Evolutionary conservation across 768 basidiomycete genomes (phyloP).

Genomic region (Lactarius hengduanensis): DNA sequence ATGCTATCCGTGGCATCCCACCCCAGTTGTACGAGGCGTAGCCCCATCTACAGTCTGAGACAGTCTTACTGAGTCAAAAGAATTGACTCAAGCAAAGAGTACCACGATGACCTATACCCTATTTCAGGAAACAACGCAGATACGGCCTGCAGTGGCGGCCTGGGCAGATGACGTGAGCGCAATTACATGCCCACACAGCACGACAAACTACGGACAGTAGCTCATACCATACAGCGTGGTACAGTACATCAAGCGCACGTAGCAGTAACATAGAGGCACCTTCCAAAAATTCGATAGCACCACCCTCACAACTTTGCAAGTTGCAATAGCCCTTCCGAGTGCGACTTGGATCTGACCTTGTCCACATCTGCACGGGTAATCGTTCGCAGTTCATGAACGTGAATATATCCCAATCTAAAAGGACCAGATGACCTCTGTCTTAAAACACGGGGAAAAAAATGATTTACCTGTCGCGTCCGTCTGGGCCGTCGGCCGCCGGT

Average conservation of each 20-base stretch:
- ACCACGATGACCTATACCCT: too few relatives aligned
- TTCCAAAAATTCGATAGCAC: background rate
- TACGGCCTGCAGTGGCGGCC: too few relatives aligned
- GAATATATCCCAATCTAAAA: slow-evolving; percentile 60
- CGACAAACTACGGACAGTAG: background rate
- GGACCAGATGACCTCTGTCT: too few relatives aligned
- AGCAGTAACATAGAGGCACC: background rate
- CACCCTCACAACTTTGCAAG: slow-evolving; percentile 41
- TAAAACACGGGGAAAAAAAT: too few relatives aligned
- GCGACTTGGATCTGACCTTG: slow-evolving; percentile 70
- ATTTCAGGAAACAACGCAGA: too few relatives aligned
- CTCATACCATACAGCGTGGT: background rate
- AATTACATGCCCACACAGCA: background rate
- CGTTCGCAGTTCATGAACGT: slow-evolving; percentile 63
- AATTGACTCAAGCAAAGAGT: too few relatives aligned
- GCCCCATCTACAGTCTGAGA: too few relatives aligned
- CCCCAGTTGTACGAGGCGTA: too few relatives aligned
- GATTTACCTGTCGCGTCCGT: slow-evolving; percentile 61
- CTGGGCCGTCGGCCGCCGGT: too few relatives aligned
- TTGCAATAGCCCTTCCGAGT: slow-evolving; percentile 46
- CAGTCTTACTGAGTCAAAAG: too few relatives aligned
- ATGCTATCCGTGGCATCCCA: background rate
- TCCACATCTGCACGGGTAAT: slow-evolving; percentile 64
- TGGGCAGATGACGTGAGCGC: too few relatives aligned
- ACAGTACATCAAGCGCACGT: background rate